phyloP scores from a whole-genome alignment of 805 yeast genomes.

The Kuraishia floccosa region DNA sequence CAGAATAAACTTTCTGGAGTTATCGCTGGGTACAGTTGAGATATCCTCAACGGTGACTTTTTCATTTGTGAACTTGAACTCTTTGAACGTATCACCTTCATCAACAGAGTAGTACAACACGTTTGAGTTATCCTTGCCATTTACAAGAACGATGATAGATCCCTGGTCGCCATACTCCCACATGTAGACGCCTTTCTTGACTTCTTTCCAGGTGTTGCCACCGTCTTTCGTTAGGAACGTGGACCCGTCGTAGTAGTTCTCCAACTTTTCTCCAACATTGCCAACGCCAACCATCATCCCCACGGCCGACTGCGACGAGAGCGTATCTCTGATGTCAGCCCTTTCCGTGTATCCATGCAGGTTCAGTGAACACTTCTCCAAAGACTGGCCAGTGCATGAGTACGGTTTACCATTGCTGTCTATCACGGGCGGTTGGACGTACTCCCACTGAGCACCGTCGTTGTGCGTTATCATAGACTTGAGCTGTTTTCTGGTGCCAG shows the following conservation, averaged over 20 bases:
- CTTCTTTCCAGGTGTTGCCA: constrained; percentile 76
- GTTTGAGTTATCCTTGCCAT: constrained; percentile 48
- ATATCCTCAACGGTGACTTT: constrained; percentile 55
- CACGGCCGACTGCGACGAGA: constrained; percentile 73
- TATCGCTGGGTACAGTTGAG: constrained; percentile 81
- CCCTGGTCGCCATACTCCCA: constrained; percentile 97
- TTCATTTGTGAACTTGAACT: constrained; percentile 49
- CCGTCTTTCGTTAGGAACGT: constrained; percentile 69
- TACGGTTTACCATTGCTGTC: constrained; percentile 50
- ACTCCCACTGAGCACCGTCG: constrained; percentile 83
- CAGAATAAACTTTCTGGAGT: constrained; percentile 63
- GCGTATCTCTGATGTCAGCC: constrained; percentile 67
- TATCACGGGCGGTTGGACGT: constrained; percentile 50
- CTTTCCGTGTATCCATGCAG: constrained; percentile 86
- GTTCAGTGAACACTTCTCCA: constrained; percentile 65
- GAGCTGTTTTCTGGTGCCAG: constrained; percentile 39
- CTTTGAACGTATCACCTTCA: constrained; percentile 68
- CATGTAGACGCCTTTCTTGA: constrained; percentile 58
- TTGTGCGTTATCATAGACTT: constrained; percentile 70
- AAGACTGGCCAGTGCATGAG: constrained; percentile 31
- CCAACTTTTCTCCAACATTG: constrained; percentile 64
- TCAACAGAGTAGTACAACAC: constrained; percentile 55
- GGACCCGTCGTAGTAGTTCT: constrained; percentile 31
- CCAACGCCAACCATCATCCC: constrained; percentile 84
- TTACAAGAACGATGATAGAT: constrained; percentile 63